phyloP scores from a whole-genome alignment of 495 filamentous ascomycete genomes.

The Penicillium longicatenatum region DNA sequence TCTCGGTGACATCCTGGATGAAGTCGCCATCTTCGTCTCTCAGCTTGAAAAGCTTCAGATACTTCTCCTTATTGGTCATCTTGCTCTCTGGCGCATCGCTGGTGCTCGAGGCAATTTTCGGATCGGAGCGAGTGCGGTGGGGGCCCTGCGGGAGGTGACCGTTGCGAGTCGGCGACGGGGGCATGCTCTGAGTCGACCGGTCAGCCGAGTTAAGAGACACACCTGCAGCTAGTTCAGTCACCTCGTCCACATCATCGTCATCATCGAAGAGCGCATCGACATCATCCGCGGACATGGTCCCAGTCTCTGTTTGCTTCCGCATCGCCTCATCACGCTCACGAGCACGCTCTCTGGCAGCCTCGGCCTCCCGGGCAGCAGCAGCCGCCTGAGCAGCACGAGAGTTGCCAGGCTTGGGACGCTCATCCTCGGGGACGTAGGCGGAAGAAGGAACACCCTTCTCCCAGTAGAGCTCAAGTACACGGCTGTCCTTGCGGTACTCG shows the following conservation, averaged over 20 bases:
- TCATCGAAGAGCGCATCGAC: slow-evolving; percentile 90
- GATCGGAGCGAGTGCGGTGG: slow-evolving; percentile 88
- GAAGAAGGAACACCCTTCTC: slow-evolving; percentile 98
- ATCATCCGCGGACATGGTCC: slow-evolving; percentile 85
- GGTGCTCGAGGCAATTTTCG: slow-evolving; percentile 77
- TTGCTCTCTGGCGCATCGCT: slow-evolving; percentile 72
- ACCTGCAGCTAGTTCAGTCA: slow-evolving; percentile 80
- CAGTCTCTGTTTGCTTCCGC: slow-evolving; percentile 88
- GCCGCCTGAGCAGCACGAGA: slow-evolving; percentile 67
- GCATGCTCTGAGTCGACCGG: slow-evolving; percentile 93
- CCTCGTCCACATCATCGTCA: slow-evolving; percentile 87
- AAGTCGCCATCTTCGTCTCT: slow-evolving; percentile 92
- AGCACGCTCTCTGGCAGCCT: slow-evolving; percentile 73
- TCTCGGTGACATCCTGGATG: slow-evolving; percentile 97
- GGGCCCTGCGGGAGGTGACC: slow-evolving; percentile 69
- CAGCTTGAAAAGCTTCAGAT: slow-evolving; percentile 83
- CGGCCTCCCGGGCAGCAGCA: slow-evolving; percentile 74
- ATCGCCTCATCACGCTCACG: slow-evolving; percentile 85
- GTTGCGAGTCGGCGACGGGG: slow-evolving; percentile 84
- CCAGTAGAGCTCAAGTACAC: slow-evolving; percentile 95
- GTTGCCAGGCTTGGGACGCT: slow-evolving; percentile 75
- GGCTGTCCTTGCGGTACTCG: slow-evolving; percentile 92
- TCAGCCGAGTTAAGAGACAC: slow-evolving; percentile 76
- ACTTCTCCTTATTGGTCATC: slow-evolving; percentile 93
- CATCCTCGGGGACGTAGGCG: slow-evolving; percentile 94